These are phyloP conservation scores for Lathyrus tuberosus DNA, from an alignment of 306 rosid species.

Conservation along the genomic window DNA sequence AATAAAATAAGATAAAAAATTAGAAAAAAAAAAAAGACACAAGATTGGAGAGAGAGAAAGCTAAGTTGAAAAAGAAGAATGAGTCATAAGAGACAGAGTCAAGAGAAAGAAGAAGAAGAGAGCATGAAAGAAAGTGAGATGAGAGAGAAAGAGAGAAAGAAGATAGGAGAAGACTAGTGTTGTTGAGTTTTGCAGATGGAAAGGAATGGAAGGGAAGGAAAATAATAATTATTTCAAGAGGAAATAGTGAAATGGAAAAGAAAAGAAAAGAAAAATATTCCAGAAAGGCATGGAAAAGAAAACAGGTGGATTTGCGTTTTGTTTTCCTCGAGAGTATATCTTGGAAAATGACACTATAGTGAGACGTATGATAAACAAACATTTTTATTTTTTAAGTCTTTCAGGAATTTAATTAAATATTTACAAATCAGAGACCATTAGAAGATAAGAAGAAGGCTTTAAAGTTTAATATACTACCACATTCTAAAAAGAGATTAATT, in stretches of 20 bases:
- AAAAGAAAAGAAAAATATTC: constrained; percentile 15
- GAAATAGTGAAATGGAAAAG: constrained; percentile 23
- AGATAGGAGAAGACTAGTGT: constrained; percentile 29
- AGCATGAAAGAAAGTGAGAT: constrained; percentile 7
- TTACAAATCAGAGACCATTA: constrained; percentile 26
- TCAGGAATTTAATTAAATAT: constrained; percentile 1
- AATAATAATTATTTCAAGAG: background rate
- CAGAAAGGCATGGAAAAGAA: constrained; percentile 49
- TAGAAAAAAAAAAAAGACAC: background rate
- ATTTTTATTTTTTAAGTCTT: constrained; percentile 13
- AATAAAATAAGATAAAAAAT: background rate
- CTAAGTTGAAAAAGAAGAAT: constrained; percentile 33
- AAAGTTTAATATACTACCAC: background rate
- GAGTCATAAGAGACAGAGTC: constrained; percentile 47
- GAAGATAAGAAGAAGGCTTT: constrained; percentile 32
- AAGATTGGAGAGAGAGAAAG: constrained; percentile 11
- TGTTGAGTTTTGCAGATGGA: constrained; percentile 25
- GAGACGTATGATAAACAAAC: constrained; percentile 42
- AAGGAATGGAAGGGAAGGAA: constrained; percentile 10
- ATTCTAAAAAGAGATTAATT: no score
- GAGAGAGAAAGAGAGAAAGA: constrained; percentile 37
- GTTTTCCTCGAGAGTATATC: constrained; percentile 68
- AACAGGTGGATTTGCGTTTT: constrained; percentile 51
- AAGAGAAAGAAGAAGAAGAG: constrained; percentile 41
- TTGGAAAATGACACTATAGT: constrained; percentile 83